Evolutionary conservation across 208 protist genomes (phyloP), one percentile per base, ranked within the genome.

Genomic region (Leishmania aethiopica): DNA sequence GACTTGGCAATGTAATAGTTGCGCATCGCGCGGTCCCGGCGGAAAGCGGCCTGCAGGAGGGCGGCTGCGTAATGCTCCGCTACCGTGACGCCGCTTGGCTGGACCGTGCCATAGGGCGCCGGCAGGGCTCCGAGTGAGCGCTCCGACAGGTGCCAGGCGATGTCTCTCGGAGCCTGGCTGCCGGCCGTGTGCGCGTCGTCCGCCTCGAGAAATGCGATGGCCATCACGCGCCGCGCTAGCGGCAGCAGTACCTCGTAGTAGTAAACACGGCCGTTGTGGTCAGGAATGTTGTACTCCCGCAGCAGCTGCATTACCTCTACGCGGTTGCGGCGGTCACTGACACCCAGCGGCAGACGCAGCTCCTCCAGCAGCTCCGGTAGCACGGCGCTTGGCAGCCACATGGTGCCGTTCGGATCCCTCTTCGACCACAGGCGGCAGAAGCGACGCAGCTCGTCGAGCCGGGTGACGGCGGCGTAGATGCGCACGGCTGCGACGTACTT

Each of bases 211-310:
- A 96, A 93, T 25, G 90, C 90, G 85, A 96, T 96, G 42, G 92
- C 91, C 79, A 96, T 92, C 45, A 95, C 91, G 59, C 95, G 93
- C 17, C 94, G 90, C 32, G 94, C 95, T 17, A 98, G 83, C 35
- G 96, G 92, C 67, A 95, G 79, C 17, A 97, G 86, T 25, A 97
- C 94, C 47, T 97, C 96, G 83, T 96, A 85, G 89, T 97, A 98
- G 84, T 96, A 90, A 42, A 98, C 91, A 64, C 85, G 83, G 22
- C 96, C 94, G 51, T 89, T 87, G 83, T 95, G 91, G 47, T 95
- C 89, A 35, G 96, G 93, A 60, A 98, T 97, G 76, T 94, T 85
- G 88, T 98, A 98, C 88, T 95, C 92, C n/a, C 92, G 91, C 75
- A 96, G 84, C 59, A 95, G 71, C 25, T 85, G 86, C 74, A 98